These are phyloP conservation scores for Coemansia sp. DNA, from an alignment of 192 early-diverging fungal species.

Conservation along the genomic window DNA sequence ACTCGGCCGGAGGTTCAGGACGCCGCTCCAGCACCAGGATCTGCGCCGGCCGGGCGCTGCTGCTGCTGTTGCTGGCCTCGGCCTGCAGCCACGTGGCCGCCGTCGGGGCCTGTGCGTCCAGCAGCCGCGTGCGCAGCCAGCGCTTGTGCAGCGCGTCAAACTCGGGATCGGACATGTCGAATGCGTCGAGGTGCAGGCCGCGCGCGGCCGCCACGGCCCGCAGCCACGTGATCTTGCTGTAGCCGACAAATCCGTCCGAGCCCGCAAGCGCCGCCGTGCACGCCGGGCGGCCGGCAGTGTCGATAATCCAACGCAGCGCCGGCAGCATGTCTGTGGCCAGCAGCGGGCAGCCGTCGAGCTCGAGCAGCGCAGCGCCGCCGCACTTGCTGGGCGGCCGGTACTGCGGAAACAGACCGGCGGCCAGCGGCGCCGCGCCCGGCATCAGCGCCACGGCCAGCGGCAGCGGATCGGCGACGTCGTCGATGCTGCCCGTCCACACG, in stretches of 20 bases:
- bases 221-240: background rate
- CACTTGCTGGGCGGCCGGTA: background rate
- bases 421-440: background rate
- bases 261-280: background rate
- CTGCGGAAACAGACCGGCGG: background rate
- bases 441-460: constrained; percentile 1
- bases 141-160: background rate
- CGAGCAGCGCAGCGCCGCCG: background rate
- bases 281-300: background rate
- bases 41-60: background rate
- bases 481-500: constrained; percentile 21
- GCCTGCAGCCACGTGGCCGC: background rate
- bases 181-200: background rate
- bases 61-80: background rate
- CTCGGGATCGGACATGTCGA: background rate
- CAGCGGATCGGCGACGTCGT: background rate
- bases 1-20: background rate
- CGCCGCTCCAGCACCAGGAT: background rate
- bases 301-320: background rate
- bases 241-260: background rate
- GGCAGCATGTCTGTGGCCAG: constrained; percentile 6
- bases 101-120: too few species aligned
- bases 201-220: background rate
- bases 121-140: background rate
- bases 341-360: constrained; percentile 6